phyloP scores from a whole-genome alignment of 73 alveolate genomes.

The Tetrahymena borealis region DNA sequence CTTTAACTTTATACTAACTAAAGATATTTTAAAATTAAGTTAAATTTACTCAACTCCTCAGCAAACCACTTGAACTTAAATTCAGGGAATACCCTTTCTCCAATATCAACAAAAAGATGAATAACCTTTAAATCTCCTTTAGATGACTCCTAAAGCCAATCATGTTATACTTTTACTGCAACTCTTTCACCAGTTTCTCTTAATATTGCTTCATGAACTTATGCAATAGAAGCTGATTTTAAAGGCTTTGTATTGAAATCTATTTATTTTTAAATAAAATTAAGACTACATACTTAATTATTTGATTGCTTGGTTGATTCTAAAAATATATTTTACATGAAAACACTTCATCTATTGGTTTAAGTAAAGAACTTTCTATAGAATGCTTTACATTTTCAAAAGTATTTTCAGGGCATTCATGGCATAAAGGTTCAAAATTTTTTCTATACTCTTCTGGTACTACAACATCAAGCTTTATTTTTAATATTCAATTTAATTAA shows the following conservation, averaged over 20 bases:
- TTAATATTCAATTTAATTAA: background rate
- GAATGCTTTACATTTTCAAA: slow-evolving; percentile 32
- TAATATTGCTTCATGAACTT: slow-evolving; percentile 58
- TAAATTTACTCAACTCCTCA: slow-evolving; percentile 33
- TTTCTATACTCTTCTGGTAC: slow-evolving; percentile 57
- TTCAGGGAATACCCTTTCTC: slow-evolving; percentile 52
- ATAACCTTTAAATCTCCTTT: slow-evolving; percentile 56
- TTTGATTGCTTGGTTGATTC: too few relatives aligned
- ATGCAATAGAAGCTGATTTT: slow-evolving; percentile 57
- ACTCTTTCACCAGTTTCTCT: slow-evolving; percentile 53
- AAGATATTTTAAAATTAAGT: background rate
- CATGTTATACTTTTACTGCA: slow-evolving; percentile 60
- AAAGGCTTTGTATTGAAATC: slow-evolving; percentile 50
- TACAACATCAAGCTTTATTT: slow-evolving; percentile 40
- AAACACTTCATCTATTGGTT: slow-evolving; percentile 51
- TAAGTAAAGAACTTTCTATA: slow-evolving; percentile 36
- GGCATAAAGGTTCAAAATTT: slow-evolving; percentile 55
- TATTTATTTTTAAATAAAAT: background rate
- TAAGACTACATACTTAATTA: too few relatives aligned
- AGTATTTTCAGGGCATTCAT: slow-evolving; percentile 47
- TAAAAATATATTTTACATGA: background rate
- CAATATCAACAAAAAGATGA: slow-evolving; percentile 48
- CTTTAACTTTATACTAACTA: background rate
- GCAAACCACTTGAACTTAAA: slow-evolving; percentile 69
- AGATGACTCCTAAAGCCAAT: slow-evolving; percentile 51